Conservation (phyloP, 1,139 yeast species). For the Geotrichum fermentans region DNA sequence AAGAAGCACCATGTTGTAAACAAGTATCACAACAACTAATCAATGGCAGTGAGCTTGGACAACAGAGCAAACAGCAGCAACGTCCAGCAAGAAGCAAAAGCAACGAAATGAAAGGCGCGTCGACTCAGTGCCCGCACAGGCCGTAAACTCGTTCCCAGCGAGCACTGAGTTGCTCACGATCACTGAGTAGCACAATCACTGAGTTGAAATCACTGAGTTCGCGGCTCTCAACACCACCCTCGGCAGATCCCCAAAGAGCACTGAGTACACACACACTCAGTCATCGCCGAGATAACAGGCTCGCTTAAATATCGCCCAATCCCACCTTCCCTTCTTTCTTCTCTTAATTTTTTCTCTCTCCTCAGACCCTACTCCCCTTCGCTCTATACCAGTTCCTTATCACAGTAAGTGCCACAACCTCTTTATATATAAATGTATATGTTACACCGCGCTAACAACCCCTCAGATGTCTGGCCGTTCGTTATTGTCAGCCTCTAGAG, state of each 20-base stretch:
- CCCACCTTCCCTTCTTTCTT: constrained; percentile 2
- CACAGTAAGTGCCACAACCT: not conserved
- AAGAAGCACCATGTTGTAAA: too few relatives aligned
- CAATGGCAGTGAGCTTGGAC: too few relatives aligned
- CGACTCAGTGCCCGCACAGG: too few relatives aligned
- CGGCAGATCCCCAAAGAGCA: not conserved
- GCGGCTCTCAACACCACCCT: too few relatives aligned
- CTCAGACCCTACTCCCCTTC: not conserved
- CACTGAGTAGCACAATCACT: not conserved
- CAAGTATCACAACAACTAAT: too few relatives aligned
- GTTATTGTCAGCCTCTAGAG: constrained; percentile 7
- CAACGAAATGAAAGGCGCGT: too few relatives aligned
- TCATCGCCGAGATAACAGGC: not conserved
- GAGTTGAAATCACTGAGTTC: not conserved
- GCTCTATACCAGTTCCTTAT: not conserved
- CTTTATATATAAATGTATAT: too few relatives aligned
- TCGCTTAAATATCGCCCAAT: not conserved
- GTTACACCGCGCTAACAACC: not conserved
- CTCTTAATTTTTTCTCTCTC: not conserved
- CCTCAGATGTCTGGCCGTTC: constrained; percentile 6
- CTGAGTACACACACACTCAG: too few relatives aligned
- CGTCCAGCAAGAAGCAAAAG: too few relatives aligned
- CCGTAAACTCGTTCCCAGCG: too few relatives aligned
- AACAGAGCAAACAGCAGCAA: too few relatives aligned
- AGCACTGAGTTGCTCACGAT: too few relatives aligned